Evolutionary conservation across 2,329 filamentous ascomycete species (phyloP), one percentile per base, ranked within the genome.

Genomic region (Diaporthe ampelina): DNA sequence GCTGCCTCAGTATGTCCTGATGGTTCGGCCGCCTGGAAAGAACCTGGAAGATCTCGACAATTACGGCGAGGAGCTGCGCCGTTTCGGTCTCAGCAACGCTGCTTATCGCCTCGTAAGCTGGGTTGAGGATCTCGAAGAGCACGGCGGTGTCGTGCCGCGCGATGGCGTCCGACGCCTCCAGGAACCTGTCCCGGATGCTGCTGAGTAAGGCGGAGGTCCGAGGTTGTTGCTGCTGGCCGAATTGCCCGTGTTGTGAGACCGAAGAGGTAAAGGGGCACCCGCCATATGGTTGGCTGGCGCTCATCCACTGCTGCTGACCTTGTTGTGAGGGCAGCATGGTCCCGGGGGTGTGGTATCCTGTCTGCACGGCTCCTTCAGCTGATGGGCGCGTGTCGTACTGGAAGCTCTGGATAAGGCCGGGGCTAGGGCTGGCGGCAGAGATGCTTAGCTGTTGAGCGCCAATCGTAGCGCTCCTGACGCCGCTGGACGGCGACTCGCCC

Each of bases 41-140:
- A 4, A 68, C 21, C 32, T 40, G 32, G n/a, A 54, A 68, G 11
- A 68, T 7, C 8, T 54, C 45, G 10, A 13, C 48, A 11, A 68
- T 15, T 17, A 21, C 9, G n/a, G n/a, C n/a, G 32, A 68, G 32
- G 13, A 68, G 48, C n/a, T 40, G 45, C 15, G 8, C 6, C 10
- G 63, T 15, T 40, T 54, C 48, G 7, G 48, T 15, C 3, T 40
- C 63, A 0, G 63, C 15, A 17, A 68, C 32, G n/a, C 10, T 17
- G 48, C 63, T 68, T 3, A 68, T 68, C 15, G 63, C 48, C 63
- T 68, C 63, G 48, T 68, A 68, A 2, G 63, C 63, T 4, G 63
- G 63, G 48, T 68, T 54, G 63, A 68, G 63, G 9, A 68, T 68
- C 13, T 13, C 63, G n/a, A 68, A 68, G n/a, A 68, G 63, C 8